Conservation (phyloP, 2,329 filamentous ascomycete genomes). For the Xylaria sp. region DNA sequence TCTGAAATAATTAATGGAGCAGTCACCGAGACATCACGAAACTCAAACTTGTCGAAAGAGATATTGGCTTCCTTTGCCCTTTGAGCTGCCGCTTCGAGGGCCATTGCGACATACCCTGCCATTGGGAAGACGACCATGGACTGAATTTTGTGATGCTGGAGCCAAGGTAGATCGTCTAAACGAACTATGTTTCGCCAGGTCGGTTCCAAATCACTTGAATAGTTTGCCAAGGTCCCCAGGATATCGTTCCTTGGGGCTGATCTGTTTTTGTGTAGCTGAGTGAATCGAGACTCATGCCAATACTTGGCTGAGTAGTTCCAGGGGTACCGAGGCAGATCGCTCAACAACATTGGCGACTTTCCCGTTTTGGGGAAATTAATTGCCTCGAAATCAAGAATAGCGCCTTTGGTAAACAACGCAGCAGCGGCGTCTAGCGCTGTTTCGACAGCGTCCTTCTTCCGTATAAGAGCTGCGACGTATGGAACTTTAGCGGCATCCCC, state of each 20-base stretch:
- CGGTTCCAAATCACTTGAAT: constrained; percentile 58
- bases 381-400: constrained; percentile 56
- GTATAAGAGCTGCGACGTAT: constrained; percentile 60
- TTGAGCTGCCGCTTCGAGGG: constrained; percentile 59
- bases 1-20: constrained; percentile 61
- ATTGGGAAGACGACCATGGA: constrained; percentile 66
- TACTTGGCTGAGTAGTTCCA: constrained; percentile 60
- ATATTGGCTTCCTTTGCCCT: constrained; percentile 45
- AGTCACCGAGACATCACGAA: constrained; percentile 60
- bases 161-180: constrained; percentile 65
- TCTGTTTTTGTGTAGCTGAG: constrained; percentile 56
- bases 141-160: constrained; percentile 68
- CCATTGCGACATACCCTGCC: constrained; percentile 64
- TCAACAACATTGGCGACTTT: constrained; percentile 53
- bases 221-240: constrained; percentile 58
- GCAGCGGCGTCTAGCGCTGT: constrained; percentile 58
- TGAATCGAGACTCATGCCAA: constrained; percentile 61
- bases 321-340: constrained; percentile 60
- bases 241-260: constrained; percentile 57
- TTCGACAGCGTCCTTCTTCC: constrained; percentile 62
- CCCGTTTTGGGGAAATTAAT: constrained; percentile 59
- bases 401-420: constrained; percentile 59
- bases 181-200: constrained; percentile 62
- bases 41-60: constrained; percentile 56
- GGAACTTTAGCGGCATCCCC: constrained; percentile 56